Evolutionary conservation across 805 yeast species (phyloP).

Genomic region (Wickerhamiella hasegawae): DNA sequence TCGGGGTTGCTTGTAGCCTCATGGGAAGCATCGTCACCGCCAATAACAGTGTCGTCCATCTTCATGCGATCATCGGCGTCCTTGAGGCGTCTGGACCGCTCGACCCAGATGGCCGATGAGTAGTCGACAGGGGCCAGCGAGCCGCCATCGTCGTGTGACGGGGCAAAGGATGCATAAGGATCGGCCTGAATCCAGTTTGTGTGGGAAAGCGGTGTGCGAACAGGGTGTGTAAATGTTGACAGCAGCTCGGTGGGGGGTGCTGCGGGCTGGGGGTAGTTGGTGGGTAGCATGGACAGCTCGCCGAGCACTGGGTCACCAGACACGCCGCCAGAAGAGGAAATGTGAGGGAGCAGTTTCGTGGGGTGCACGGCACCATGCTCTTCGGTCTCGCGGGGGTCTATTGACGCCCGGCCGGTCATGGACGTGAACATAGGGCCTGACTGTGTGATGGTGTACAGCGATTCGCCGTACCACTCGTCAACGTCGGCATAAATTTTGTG

Average conservation of each 20-base stretch:
- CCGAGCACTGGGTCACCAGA: constrained; percentile 20
- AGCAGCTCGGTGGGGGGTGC: constrained; percentile 38
- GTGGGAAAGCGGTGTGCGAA: constrained; percentile 34
- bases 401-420: constrained; percentile 43
- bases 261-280: constrained; percentile 34
- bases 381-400: constrained; percentile 58
- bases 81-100: constrained; percentile 1
- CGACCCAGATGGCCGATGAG: constrained; percentile 11
- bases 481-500: constrained; percentile 35
- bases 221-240: constrained; percentile 22
- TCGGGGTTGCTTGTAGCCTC: constrained; percentile 22
- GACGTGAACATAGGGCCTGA: constrained; percentile 74
- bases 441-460: constrained; percentile 40
- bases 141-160: constrained; percentile 42
- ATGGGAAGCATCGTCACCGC: constrained; percentile 79
- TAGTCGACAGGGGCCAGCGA: constrained; percentile 18
- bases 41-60: constrained; percentile 98
- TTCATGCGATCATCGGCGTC: not conserved
- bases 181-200: constrained; percentile 48
- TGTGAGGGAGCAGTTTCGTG: constrained; percentile 53
- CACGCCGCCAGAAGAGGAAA: constrained; percentile 17
- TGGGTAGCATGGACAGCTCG: constrained; percentile 29
- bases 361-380: constrained; percentile 52
- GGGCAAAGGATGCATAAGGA: constrained; percentile 44
- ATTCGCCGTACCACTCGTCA: constrained; percentile 80